Percentiles rank a stretch among this genome's conserved stretches.
Evolutionary conservation across 2,329 filamentous ascomycete genomes (phyloP).

Genomic region (Penicillium aurantiogriseum): DNA sequence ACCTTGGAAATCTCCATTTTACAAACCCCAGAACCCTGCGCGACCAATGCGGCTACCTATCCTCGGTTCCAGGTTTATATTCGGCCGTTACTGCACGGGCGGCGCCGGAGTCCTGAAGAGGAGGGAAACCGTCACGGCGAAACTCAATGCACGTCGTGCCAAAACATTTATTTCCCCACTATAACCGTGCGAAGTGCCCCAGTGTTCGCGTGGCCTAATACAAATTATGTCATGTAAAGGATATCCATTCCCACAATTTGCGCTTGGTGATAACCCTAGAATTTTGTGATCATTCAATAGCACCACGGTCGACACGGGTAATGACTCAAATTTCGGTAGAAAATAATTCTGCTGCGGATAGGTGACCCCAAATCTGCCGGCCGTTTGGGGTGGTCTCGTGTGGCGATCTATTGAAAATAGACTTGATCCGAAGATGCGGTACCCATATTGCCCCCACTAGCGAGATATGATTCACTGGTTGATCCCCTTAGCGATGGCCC

Average conservation of each 20-base stretch:
- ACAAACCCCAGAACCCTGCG: too few species aligned
- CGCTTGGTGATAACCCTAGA: too few species aligned
- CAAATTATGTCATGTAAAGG: not conserved
- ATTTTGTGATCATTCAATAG: not conserved
- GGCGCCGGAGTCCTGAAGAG: not conserved
- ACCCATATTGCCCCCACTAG: slow-evolving; percentile 9
- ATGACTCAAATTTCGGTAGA: not conserved
- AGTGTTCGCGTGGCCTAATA: not conserved
- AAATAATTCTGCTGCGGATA: not conserved
- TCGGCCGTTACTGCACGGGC: not conserved
- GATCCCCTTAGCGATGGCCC: slow-evolving; percentile 1
- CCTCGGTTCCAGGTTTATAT: too few species aligned
- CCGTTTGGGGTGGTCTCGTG: not conserved
- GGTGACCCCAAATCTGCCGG: not conserved
- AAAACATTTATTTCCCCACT: not conserved
- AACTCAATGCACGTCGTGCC: not conserved
- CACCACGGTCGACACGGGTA: not conserved
- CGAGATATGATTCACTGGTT: slow-evolving; percentile 1
- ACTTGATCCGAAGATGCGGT: slow-evolving; percentile 15
- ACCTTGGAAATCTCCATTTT: too few species aligned
- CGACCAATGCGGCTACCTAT: too few species aligned
- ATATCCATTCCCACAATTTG: not conserved
- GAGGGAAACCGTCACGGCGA: not conserved
- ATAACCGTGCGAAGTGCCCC: not conserved
- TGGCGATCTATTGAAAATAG: slow-evolving; percentile 16